A percentile compares a stretch with the other conserved stretches of the same genome.
phyloP scores from a whole-genome alignment of 257 asterid species.

The Ilex asprella region DNA sequence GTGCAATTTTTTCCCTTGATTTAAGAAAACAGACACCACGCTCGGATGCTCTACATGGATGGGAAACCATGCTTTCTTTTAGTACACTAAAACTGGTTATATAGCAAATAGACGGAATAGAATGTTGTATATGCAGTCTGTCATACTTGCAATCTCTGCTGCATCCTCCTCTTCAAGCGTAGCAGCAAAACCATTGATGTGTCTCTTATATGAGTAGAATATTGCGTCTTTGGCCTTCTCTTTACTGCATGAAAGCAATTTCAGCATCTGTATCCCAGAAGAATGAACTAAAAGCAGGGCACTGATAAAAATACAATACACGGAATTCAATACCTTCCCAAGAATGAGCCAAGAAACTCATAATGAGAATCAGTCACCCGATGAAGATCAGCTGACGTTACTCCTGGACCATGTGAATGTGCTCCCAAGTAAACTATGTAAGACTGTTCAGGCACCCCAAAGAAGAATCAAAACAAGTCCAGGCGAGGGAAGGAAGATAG shows the following conservation, averaged over 20 bases:
- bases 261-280: background rate
- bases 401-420: slow-evolving; percentile 56
- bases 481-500: background rate
- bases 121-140: background rate
- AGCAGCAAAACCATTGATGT: slow-evolving; percentile 79
- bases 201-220: slow-evolving; percentile 50
- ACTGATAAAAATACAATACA: background rate
- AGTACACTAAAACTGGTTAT: background rate
- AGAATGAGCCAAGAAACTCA: slow-evolving; percentile 41
- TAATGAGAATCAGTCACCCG: slow-evolving; percentile 44
- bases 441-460: slow-evolving; percentile 24
- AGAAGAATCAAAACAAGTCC: background rate
- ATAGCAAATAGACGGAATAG: background rate
- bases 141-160: slow-evolving; percentile 37
- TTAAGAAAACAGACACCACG: slow-evolving; percentile 57
- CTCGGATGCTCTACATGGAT: slow-evolving; percentile 41
- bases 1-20: slow-evolving; percentile 40
- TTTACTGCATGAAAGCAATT: slow-evolving; percentile 22
- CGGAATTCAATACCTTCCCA: slow-evolving; percentile 45
- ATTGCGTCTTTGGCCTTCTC: slow-evolving; percentile 56
- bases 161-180: slow-evolving; percentile 66
- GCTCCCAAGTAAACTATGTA: slow-evolving; percentile 77
- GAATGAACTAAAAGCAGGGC: background rate
- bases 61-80: background rate
- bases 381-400: slow-evolving; percentile 32